These are phyloP conservation scores for Neofusicoccum cordaticola DNA, from an alignment of 2,329 filamentous ascomycete genomes.

Conservation along the genomic window DNA sequence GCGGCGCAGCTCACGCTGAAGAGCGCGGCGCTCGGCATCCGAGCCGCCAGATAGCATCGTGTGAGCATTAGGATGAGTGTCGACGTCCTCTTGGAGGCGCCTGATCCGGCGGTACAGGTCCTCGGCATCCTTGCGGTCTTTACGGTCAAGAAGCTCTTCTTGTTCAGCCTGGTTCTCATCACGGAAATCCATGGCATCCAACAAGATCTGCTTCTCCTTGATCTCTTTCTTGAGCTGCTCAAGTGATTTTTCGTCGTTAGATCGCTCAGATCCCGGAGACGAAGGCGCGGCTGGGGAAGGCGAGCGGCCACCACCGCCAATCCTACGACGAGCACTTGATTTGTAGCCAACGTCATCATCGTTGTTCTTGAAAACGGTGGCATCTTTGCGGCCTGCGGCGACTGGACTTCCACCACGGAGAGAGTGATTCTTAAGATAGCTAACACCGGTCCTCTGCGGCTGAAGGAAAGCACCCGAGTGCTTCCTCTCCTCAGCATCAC, in stretches of 20 bases:
- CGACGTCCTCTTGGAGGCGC: slow-evolving; percentile 90
- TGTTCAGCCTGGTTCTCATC: slow-evolving; percentile 88
- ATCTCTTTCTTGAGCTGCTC: slow-evolving; percentile 93
- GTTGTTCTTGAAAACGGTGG: slow-evolving; percentile 94
- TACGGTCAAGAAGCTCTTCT: slow-evolving; percentile 85
- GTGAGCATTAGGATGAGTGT: slow-evolving; percentile 78
- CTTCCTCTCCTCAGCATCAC: slow-evolving; percentile 88
- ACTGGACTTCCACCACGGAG: slow-evolving; percentile 67
- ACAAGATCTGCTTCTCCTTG: slow-evolving; percentile 85
- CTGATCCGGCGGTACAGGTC: slow-evolving; percentile 91
- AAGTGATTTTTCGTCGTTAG: slow-evolving; percentile 76
- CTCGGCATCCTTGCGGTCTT: slow-evolving; percentile 87
- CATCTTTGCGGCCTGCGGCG: slow-evolving; percentile 75
- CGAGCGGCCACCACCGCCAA: slow-evolving; percentile 66
- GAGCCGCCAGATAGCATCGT: slow-evolving; percentile 43
- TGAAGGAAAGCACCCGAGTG: slow-evolving; percentile 84
- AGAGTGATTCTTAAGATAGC: slow-evolving; percentile 93
- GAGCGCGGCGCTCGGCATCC: slow-evolving; percentile 78
- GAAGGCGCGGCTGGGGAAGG: slow-evolving; percentile 70
- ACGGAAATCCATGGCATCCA: slow-evolving; percentile 94
- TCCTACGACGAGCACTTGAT: slow-evolving; percentile 84
- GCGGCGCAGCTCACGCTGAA: slow-evolving; percentile 86
- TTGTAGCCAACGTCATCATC: slow-evolving; percentile 87
- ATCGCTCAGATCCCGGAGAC: slow-evolving; percentile 55
- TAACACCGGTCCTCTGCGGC: slow-evolving; percentile 95